Conservation (phyloP, 148 eudicot species). For the Diospyros kaki region DNA sequence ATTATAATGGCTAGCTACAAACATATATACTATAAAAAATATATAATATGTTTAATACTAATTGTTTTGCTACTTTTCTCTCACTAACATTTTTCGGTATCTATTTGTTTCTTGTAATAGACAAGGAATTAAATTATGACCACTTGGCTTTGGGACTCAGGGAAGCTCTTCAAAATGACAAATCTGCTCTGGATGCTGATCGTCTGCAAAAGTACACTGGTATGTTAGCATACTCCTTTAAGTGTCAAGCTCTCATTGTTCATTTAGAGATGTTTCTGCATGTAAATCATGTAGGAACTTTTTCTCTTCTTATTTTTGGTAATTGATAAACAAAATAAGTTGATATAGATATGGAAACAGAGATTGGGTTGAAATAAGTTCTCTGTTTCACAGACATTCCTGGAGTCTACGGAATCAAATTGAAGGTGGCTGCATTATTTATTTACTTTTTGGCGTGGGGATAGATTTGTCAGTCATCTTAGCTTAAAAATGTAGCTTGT, state of each 20-base stretch:
- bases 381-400: background rate
- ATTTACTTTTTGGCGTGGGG: background rate
- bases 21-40: no score
- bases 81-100: background rate
- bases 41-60: background rate
- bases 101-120: constrained; percentile 25
- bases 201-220: constrained; percentile 16
- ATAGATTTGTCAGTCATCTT: background rate
- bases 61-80: background rate
- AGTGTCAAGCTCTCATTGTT: background rate
- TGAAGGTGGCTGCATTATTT: background rate
- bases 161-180: constrained; percentile 64
- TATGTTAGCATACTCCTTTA: background rate
- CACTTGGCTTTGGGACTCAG: constrained; percentile 72
- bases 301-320: background rate
- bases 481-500: background rate
- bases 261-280: constrained; percentile 8
- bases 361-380: background rate
- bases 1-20: no score
- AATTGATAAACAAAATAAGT: background rate
- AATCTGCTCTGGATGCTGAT: constrained; percentile 78
- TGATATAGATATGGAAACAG: background rate
- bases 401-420: background rate
- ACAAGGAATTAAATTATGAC: constrained; percentile 72
- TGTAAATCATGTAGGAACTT: background rate